These are phyloP conservation scores for Scolecobasidium constrictum DNA, from an alignment of 2,329 filamentous ascomycete species.

Conservation along the genomic window DNA sequence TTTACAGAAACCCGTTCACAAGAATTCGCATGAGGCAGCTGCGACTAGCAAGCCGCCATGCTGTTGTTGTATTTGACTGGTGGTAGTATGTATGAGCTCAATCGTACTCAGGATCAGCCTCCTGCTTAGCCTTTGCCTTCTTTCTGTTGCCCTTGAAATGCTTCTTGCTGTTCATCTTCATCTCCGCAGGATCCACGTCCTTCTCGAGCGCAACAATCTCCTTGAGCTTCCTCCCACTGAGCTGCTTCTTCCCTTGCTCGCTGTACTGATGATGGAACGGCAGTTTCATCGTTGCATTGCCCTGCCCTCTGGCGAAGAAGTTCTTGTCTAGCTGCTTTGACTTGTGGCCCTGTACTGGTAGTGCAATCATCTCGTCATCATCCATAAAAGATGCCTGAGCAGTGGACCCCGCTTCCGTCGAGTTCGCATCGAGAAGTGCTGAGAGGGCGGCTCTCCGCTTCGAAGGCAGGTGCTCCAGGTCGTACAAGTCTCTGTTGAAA, in stretches of 20 bases:
- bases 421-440: constrained; percentile 3
- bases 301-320: constrained; percentile 67
- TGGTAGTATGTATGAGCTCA: constrained; percentile 24
- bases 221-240: constrained; percentile 75
- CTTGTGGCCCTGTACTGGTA: constrained; percentile 51
- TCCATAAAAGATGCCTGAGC: constrained; percentile 22
- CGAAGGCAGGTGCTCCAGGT: constrained; percentile 67
- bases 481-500: constrained; percentile 88
- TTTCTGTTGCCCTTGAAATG: constrained; percentile 61
- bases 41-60: too few species aligned
- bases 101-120: constrained; percentile 22
- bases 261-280: constrained; percentile 89
- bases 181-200: constrained; percentile 70
- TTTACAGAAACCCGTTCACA: too few species aligned
- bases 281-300: constrained; percentile 56
- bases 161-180: constrained; percentile 63
- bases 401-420: constrained; percentile 12
- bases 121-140: constrained; percentile 12
- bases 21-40: too few species aligned
- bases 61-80: too few species aligned
- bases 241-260: constrained; percentile 65
- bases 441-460: constrained; percentile 62
- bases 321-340: constrained; percentile 68
- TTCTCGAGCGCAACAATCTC: constrained; percentile 74
- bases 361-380: constrained; percentile 38